Evolutionary conservation across 495 filamentous ascomycete species (phyloP).

Genomic region (Penicillium silybi): DNA sequence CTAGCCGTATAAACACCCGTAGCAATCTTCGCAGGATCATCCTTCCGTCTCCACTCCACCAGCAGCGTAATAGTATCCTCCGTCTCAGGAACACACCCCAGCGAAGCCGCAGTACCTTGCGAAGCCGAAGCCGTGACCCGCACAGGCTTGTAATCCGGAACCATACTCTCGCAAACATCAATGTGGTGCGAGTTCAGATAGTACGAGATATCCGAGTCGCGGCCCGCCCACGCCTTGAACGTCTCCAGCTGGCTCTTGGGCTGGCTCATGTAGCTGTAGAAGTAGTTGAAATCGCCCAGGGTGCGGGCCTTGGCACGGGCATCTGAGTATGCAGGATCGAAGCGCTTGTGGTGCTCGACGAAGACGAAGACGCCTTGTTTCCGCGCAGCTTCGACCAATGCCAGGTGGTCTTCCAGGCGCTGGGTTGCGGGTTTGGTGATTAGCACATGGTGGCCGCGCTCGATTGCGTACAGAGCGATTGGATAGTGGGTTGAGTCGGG

Average conservation of each 20-base stretch:
- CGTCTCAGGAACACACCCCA: conserved; percentile 75
- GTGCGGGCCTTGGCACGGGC: conserved; percentile 65
- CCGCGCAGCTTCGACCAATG: conserved; percentile 65
- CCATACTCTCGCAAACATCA: conserved; percentile 88
- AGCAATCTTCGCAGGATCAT: conserved; percentile 60
- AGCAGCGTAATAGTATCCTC: conserved; percentile 92
- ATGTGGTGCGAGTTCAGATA: conserved; percentile 94
- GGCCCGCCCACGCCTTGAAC: conserved; percentile 93
- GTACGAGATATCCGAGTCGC: conserved; percentile 88
- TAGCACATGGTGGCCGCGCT: conserved; percentile 80
- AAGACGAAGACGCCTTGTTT: conserved; percentile 84
- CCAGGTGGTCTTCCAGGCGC: conserved; percentile 70
- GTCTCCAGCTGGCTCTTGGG: conserved; percentile 91
- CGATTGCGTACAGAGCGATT: conserved; percentile 91
- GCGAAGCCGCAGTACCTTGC: conserved; percentile 61
- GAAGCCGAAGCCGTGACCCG: conserved; percentile 75
- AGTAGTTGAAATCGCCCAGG: conserved; percentile 94
- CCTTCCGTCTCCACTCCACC: conserved; percentile 79
- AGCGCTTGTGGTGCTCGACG: conserved; percentile 95
- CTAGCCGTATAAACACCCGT: conserved; percentile 93
- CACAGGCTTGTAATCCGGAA: conserved; percentile 71
- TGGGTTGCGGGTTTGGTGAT: conserved; percentile 96
- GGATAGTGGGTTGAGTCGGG: conserved; percentile 91
- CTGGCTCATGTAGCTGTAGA: conserved; percentile 96
- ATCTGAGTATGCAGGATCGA: conserved; percentile 87